These are phyloP conservation scores for Chondrus crispus DNA, from an alignment of 23 red algal genomes.

Conservation along the genomic window DNA sequence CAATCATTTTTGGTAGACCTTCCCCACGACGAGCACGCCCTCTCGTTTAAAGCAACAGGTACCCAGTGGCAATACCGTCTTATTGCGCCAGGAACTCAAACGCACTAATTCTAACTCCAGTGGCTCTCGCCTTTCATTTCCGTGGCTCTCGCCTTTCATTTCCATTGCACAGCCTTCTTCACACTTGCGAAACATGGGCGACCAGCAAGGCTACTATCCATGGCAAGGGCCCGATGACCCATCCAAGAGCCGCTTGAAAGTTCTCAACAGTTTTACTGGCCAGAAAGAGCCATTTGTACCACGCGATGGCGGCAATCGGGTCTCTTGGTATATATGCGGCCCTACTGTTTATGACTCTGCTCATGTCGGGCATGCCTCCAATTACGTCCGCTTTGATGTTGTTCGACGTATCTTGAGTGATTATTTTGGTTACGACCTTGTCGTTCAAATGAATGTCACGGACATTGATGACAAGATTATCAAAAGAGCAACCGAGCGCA, in stretches of 20 bases:
- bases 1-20: too few relatives aligned
- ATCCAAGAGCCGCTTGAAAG: conserved; percentile 23
- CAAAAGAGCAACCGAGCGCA: conserved; percentile 55
- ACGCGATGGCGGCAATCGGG: neutral
- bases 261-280: conserved; percentile 69
- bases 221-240: conserved; percentile 43
- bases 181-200: neutral
- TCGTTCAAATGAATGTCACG: conserved; percentile 95
- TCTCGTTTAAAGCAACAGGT: too few relatives aligned
- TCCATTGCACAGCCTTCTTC: too few relatives aligned
- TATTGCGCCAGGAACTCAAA: too few relatives aligned
- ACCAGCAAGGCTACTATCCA: neutral
- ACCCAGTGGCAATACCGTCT: too few relatives aligned
- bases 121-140: too few relatives aligned
- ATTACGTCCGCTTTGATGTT: conserved; percentile 93
- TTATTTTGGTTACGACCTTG: conserved; percentile 78
- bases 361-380: conserved; percentile 95
- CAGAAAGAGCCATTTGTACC: conserved; percentile 58
- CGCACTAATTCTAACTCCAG: too few relatives aligned
- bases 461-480: conserved; percentile 99
- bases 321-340: conserved; percentile 97
- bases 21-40: too few relatives aligned
- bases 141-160: too few relatives aligned
- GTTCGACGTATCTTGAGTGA: conserved; percentile 82
- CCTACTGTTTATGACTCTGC: conserved; percentile 97